Evolutionary conservation across 2,329 filamentous ascomycete genomes (phyloP).

Genomic region (Xylariaceae sp.): DNA sequence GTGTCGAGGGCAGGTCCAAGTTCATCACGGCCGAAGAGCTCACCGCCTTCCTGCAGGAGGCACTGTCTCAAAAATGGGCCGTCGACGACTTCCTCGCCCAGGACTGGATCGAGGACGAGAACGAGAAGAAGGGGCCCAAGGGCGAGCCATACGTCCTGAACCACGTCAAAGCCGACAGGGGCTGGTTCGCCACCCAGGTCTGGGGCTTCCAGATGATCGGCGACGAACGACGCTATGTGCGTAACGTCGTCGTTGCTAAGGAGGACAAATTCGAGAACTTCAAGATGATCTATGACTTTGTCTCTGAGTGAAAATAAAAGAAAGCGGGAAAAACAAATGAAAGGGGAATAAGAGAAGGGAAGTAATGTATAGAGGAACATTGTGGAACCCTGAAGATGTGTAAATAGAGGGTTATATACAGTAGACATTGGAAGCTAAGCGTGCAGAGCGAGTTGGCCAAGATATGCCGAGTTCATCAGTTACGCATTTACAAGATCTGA

Average conservation of each 20-base stretch:
- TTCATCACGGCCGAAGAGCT: slow-evolving; percentile 61
- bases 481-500: not conserved
- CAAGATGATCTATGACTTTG: slow-evolving; percentile 64
- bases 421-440: too few relatives aligned
- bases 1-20: slow-evolving; percentile 65
- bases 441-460: too few relatives aligned
- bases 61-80: slow-evolving; percentile 58
- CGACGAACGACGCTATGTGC: slow-evolving; percentile 58
- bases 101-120: slow-evolving; percentile 65
- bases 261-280: slow-evolving; percentile 54
- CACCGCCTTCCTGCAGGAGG: slow-evolving; percentile 64
- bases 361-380: too few relatives aligned
- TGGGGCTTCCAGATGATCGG: slow-evolving; percentile 66
- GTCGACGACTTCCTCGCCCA: slow-evolving; percentile 64
- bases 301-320: slow-evolving; percentile 31
- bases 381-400: too few relatives aligned
- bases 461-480: too few relatives aligned
- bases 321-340: not conserved
- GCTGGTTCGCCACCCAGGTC: slow-evolving; percentile 63
- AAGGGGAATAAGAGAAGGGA: not conserved
- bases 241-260: slow-evolving; percentile 60
- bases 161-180: slow-evolving; percentile 58
- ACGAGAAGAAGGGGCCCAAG: slow-evolving; percentile 57
- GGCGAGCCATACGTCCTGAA: slow-evolving; percentile 71
- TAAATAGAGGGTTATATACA: too few relatives aligned